phyloP scores from a whole-genome alignment of 2,329 filamentous ascomycete species.

The Waltergamsia citrina region DNA sequence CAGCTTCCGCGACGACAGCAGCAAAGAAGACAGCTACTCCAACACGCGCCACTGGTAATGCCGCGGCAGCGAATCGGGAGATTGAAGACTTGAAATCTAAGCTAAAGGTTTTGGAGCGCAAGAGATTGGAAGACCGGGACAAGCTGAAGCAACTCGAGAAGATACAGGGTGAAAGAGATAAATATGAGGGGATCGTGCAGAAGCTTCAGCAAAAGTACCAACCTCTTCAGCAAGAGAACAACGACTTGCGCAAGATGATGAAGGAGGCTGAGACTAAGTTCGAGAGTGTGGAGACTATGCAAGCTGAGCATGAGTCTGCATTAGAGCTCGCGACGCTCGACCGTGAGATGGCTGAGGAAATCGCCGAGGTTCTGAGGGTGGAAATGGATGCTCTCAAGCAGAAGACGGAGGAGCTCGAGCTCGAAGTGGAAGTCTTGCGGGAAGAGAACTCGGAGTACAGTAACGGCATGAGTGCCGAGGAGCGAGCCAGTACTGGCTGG shows the following conservation, averaged over 20 bases:
- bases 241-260: constrained; percentile 64
- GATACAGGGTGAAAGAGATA: constrained; percentile 65
- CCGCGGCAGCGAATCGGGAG: constrained; percentile 51
- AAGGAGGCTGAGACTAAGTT: constrained; percentile 66
- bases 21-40: constrained; percentile 17
- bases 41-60: constrained; percentile 31
- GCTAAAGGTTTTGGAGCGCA: constrained; percentile 77
- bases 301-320: constrained; percentile 76
- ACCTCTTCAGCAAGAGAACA: constrained; percentile 70
- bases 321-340: constrained; percentile 85
- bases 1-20: constrained; percentile 24
- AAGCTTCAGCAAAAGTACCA: constrained; percentile 87
- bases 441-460: constrained; percentile 82
- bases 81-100: constrained; percentile 86
- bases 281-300: constrained; percentile 57
- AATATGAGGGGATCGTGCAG: constrained; percentile 76
- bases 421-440: constrained; percentile 78
- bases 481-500: constrained; percentile 79
- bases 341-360: constrained; percentile 93
- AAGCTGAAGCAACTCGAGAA: constrained; percentile 72
- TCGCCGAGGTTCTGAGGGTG: constrained; percentile 68
- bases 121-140: constrained; percentile 75
- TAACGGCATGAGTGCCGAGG: constrained; percentile 79
- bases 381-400: constrained; percentile 71
- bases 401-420: constrained; percentile 72